Evolutionary conservation across 345 rosid genomes (phyloP).

Genomic region (Eucalyptus pumila): DNA sequence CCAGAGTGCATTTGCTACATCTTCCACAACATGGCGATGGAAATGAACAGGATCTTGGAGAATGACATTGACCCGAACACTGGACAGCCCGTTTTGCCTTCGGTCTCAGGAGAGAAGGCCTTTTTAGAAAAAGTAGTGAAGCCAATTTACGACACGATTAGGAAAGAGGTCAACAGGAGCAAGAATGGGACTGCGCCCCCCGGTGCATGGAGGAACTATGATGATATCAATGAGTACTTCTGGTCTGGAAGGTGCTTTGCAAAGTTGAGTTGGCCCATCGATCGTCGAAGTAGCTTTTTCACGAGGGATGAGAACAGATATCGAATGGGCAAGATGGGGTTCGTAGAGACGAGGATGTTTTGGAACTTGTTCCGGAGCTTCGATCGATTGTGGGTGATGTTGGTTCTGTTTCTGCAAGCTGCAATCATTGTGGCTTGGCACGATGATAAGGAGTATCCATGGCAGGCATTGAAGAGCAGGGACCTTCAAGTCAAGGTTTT

Average conservation of each 20-base stretch:
- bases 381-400: conserved; percentile 65
- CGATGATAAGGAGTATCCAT: conserved; percentile 13
- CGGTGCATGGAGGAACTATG: conserved; percentile 86
- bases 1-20: conserved; percentile 54
- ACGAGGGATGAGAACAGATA: conserved; percentile 5
- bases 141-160: conserved; percentile 55
- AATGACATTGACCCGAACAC: conserved; percentile 34
- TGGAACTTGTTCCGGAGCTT: conserved; percentile 78
- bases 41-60: conserved; percentile 27
- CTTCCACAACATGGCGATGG: conserved; percentile 50
- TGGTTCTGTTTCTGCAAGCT: conserved; percentile 69
- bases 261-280: conserved; percentile 64
- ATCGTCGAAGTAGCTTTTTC: conserved; percentile 32
- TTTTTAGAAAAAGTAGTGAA: conserved; percentile 42
- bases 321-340: conserved; percentile 71
- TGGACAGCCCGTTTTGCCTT: conserved; percentile 44
- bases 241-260: conserved; percentile 82
- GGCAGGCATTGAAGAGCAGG: conserved; percentile 41
- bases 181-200: conserved; percentile 65
- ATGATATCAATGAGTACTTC: conserved; percentile 79
- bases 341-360: conserved; percentile 81
- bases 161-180: conserved; percentile 45
- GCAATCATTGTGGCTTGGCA: conserved; percentile 74
- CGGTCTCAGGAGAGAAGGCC: conserved; percentile 52
- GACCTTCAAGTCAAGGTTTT: conserved; percentile 57